Evolutionary conservation across 495 filamentous ascomycete species (phyloP).

Genomic region (Neurospora discreta): DNA sequence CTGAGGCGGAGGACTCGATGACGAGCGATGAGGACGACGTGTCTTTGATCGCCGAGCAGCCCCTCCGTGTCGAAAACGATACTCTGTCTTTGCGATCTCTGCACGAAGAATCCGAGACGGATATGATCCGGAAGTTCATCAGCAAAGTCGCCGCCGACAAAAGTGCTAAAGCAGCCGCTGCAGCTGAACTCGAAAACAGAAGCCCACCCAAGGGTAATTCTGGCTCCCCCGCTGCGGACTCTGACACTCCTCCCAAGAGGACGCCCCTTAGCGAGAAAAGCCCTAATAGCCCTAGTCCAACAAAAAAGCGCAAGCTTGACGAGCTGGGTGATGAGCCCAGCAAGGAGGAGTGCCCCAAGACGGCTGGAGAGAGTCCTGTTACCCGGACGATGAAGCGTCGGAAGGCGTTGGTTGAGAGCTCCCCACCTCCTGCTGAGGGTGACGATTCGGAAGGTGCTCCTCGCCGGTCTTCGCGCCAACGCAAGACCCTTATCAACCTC

Average conservation of each 20-base stretch:
- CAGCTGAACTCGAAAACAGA: slow-evolving; percentile 10
- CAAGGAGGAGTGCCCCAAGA: slow-evolving; percentile 2
- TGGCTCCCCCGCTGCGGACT: slow-evolving; percentile 14
- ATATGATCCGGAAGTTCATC: slow-evolving; percentile 35
- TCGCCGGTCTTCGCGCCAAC: slow-evolving; percentile 19
- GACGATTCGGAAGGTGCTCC: slow-evolving; percentile 5
- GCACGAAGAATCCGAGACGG: slow-evolving; percentile 30
- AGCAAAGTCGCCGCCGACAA: slow-evolving; percentile 36
- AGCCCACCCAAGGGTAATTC: slow-evolving; percentile 12
- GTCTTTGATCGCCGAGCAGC: slow-evolving; percentile 5
- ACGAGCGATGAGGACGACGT: slow-evolving; percentile 18
- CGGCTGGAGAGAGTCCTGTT: neutral
- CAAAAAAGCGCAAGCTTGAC: slow-evolving; percentile 25
- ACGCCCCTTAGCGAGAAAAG: slow-evolving; percentile 28
- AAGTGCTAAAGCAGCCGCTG: slow-evolving; percentile 22
- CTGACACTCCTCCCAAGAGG: slow-evolving; percentile 20
- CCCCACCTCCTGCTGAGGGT: neutral
- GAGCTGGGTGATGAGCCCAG: slow-evolving; percentile 7
- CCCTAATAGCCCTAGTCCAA: slow-evolving; percentile 25
- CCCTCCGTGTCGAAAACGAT: slow-evolving; percentile 9
- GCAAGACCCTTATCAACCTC: slow-evolving; percentile 15
- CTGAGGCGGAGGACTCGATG: slow-evolving; percentile 6
- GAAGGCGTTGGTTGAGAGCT: neutral
- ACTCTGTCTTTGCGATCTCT: slow-evolving; percentile 13
- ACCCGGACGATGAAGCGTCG: neutral